A percentile compares a stretch with the other conserved stretches of the same genome.
Conservation (phyloP, 1,139 yeast genomes). For the Kurtzmaniella quercitrusa region DNA sequence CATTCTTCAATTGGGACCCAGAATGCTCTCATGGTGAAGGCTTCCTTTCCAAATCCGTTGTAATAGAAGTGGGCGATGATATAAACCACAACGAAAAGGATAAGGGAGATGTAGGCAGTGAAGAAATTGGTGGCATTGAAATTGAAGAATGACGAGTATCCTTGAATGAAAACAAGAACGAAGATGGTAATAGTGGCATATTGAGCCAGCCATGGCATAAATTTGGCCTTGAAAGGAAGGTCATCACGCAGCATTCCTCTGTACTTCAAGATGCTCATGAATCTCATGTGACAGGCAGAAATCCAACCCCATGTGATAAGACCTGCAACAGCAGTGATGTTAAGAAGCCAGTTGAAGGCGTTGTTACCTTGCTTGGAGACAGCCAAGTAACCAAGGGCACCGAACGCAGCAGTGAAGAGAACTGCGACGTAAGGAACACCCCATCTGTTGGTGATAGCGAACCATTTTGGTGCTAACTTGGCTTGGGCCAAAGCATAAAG, state of each 20-base stretch:
- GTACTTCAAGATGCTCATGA: conserved; percentile 55
- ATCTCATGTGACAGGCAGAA: conserved; percentile 60
- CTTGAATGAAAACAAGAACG: conserved; percentile 63
- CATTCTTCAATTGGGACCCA: conserved; percentile 48
- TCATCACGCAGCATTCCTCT: conserved; percentile 61
- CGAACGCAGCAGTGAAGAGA: conserved; percentile 53
- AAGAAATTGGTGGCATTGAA: conserved; percentile 55
- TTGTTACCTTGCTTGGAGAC: conserved; percentile 55
- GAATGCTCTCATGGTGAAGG: conserved; percentile 28
- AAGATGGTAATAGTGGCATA: conserved; percentile 50
- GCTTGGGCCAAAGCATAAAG: conserved; percentile 62
- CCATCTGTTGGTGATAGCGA: conserved; percentile 45
- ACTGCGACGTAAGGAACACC: conserved; percentile 73
- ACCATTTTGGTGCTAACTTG: conserved; percentile 56
- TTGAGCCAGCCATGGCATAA: conserved; percentile 63
- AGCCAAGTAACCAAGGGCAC: conserved; percentile 67
- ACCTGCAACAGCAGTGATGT: conserved; percentile 76
- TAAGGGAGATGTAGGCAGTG: conserved; percentile 62
- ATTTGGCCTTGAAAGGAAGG: conserved; percentile 65
- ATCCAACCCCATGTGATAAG: conserved; percentile 72
- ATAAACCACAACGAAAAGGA: conserved; percentile 52
- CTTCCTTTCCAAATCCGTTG: conserved; percentile 32
- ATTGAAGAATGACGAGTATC: conserved; percentile 57
- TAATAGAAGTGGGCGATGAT: conserved; percentile 47
- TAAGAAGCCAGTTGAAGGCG: conserved; percentile 82